These are phyloP conservation scores for Heterobasidion parviporum DNA, from an alignment of 1,284 basidiomycete genomes.

Conservation along the genomic window DNA sequence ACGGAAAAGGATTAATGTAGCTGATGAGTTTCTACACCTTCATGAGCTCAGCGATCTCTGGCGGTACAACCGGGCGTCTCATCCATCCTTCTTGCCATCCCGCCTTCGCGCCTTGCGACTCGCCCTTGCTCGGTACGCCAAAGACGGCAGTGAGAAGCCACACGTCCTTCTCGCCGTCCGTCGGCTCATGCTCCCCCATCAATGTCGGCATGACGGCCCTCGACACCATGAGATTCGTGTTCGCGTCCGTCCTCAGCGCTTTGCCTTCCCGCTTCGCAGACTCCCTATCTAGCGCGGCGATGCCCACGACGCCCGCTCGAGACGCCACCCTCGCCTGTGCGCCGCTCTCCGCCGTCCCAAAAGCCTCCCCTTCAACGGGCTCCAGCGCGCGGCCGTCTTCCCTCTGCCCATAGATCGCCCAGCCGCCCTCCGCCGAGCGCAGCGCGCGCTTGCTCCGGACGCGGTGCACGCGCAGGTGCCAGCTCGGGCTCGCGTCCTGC, in stretches of 20 bases:
- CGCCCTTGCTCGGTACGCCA: constrained; percentile 41
- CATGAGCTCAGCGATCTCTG: constrained; percentile 14
- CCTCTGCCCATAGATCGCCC: constrained; percentile 65
- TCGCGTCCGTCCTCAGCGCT: constrained; percentile 63
- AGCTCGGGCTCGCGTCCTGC: constrained; percentile 42
- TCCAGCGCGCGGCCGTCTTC: constrained; percentile 53
- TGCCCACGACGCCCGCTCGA: constrained; percentile 53
- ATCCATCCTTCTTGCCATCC: constrained; percentile 50
- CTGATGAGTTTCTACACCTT: neutral
- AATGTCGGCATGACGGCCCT: constrained; percentile 63
- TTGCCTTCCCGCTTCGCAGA: constrained; percentile 26
- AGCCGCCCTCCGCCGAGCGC: constrained; percentile 61
- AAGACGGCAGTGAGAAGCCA: constrained; percentile 71
- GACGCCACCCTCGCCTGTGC: constrained; percentile 47
- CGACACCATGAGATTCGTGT: constrained; percentile 65
- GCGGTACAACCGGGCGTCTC: constrained; percentile 39
- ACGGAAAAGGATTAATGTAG: too few species aligned
- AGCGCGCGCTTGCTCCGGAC: constrained; percentile 44
- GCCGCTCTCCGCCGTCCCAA: constrained; percentile 37
- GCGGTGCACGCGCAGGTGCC: constrained; percentile 66
- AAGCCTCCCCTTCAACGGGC: constrained; percentile 29
- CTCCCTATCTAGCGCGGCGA: constrained; percentile 37
- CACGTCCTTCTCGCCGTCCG: constrained; percentile 28
- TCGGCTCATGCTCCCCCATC: constrained; percentile 34
- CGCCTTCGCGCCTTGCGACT: constrained; percentile 28